Base-by-base conservation (phyloP, 805 yeast species). In the Candida andamanensis region DNA sequence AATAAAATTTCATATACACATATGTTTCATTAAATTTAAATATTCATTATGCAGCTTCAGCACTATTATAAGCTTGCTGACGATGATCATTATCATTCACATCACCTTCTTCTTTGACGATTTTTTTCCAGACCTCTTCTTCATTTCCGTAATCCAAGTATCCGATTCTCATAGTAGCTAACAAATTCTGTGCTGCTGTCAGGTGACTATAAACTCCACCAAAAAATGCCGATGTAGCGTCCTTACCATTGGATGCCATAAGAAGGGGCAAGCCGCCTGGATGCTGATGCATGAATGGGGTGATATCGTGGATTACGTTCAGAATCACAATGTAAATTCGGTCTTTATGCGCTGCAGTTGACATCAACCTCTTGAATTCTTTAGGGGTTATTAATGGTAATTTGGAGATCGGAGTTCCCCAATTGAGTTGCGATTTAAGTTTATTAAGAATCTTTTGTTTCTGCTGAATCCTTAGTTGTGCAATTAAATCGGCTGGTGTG, bases 131-230 rank as follows among this genome's bases (percentile, higher is more conserved):
- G 15, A 84, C 84, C 45, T 82, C 81, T 39, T 78, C 82, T 44
- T 85, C 90, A 41, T 83, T 73, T 7, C 89, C 89, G 11, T 85
- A 82, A 39, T 87, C 77, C 18, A 84, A 66, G 16, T 84, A 89
- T 1, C 95, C 95, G 11, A 89, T 80, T 49, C 97, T 72, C 97
- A 89, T 86, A 1, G 95, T 89, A 2, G 95, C 94, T 39, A 89
- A 64, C 39, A 89, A 59, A 58, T 89, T 89, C 50, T 81, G 83
- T 1, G 96, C 97, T 0, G 97, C 97, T 36, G 90, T 86, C 46
- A 92, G 82, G 56, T 89, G 97, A 35, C 77, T 76, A 60, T 89
- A 89, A 9, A 89, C 97, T 3, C 95, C 97, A 15, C 97, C 97
- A 54, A 81, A 86, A 58, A 89, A 89, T 2, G 95, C 96, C 31